Evolutionary conservation across 495 filamentous ascomycete species (phyloP).

Genomic region (Penicillium canescens): DNA sequence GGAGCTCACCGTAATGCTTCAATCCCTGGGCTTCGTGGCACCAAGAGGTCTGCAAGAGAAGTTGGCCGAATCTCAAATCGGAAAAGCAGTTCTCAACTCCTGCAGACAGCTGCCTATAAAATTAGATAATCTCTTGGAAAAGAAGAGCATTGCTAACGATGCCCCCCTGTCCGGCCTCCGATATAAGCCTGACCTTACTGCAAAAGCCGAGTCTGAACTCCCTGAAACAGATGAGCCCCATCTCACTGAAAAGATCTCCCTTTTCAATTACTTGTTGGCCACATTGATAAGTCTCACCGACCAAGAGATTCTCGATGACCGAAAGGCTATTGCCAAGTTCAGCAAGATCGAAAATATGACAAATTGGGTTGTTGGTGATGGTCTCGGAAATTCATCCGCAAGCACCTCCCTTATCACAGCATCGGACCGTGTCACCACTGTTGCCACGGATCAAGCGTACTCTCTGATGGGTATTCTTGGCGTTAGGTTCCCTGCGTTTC

Average conservation of each 20-base stretch:
- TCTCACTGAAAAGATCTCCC: not conserved
- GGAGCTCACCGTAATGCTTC: constrained; percentile 3
- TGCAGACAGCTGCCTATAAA: not conserved
- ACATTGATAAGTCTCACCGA: not conserved
- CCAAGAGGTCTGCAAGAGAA: constrained; percentile 3
- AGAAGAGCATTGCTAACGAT: not conserved
- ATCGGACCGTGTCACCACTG: constrained; percentile 11
- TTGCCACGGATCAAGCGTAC: constrained; percentile 14
- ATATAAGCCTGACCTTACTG: too few relatives aligned
- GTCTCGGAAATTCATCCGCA: constrained; percentile 5
- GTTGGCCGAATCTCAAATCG: constrained; percentile 1
- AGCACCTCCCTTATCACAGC: constrained; percentile 11
- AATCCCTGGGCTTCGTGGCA: not conserved
- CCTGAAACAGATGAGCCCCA: not conserved
- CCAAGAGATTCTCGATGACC: not conserved
- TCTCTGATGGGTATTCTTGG: constrained; percentile 21
- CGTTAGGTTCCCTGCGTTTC: constrained; percentile 15
- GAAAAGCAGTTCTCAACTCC: constrained; percentile 3
- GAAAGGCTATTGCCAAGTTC: constrained; percentile 5
- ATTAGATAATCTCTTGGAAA: not conserved
- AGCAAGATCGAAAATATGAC: not conserved
- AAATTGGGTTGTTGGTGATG: not conserved
- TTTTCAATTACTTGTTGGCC: not conserved
- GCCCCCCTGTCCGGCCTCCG: not conserved
- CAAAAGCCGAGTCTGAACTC: too few relatives aligned